Evolutionary conservation across 78 protist genomes (phyloP), one percentile per base, ranked within the genome.

Genomic region (Tieghemostelium lacteum): DNA sequence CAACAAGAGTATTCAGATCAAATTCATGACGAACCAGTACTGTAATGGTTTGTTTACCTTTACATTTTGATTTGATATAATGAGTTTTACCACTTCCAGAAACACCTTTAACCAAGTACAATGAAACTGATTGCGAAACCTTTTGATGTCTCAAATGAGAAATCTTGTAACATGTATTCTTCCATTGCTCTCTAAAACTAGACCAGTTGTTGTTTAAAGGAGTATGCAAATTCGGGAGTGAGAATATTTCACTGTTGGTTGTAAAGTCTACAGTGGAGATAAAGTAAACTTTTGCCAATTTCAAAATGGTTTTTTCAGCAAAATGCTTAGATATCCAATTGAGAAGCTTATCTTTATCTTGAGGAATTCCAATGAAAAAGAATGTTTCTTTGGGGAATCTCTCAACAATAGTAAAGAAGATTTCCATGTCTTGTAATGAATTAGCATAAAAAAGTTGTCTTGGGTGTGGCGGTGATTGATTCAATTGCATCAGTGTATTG

Each of bases 11-110:
- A 3, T 36, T 36, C 29, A 34, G 1, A 36, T 72, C 65, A 6
- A 29, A 72, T 4, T 52, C 52, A 16, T 40, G 63, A 20, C 78
- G n/a, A 22, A 72, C 16, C 12, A 49, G 24, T 10, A 72, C 78
- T 2, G 62, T 72, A 63, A 72, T 72, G 20, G 64, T 29, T 1
- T 49, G n/a, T 57, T 22, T 57, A 7, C 16, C 10, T 10, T 45
- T 45, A 14, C 6, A 45, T 45, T 45, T 6, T 14, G 52, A 45
- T 20, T 71, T 71, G 1, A 71, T 71, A 55, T 50, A 71, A 33
- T 50, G 54, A 6, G 80, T 45, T 45, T 83, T 83, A 45, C 91
- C 91, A n/a, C 65, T 69, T 24, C 91, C 91, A 69, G 65, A 29
- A 0, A 26, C 63, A 45, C 91, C 91, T 39, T 12, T 16, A 2